A percentile compares a stretch with the other conserved stretches of the same genome.
Conservation (phyloP, 23 red algal genomes). For the Gracilaria gracilis region DNA sequence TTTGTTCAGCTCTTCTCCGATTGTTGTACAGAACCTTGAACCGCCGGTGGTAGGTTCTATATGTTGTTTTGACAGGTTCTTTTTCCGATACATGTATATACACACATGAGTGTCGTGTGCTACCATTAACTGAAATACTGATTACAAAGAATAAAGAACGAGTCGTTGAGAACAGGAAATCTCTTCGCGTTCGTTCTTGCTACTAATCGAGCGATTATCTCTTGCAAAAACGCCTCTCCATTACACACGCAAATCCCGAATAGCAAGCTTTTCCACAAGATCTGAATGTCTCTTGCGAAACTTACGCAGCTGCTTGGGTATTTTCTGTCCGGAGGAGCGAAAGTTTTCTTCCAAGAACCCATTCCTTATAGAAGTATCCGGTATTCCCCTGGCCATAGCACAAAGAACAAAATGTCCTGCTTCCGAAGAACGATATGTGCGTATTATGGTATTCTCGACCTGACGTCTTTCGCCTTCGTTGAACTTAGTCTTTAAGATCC, state of each 20-base stretch:
- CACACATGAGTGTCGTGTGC: background rate
- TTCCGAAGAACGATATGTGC: constrained; percentile 27
- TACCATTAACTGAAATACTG: background rate
- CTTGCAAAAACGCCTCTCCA: background rate
- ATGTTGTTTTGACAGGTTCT: background rate
- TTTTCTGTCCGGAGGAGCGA: constrained; percentile 14
- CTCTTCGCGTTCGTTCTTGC: background rate
- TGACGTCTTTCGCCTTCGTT: constrained; percentile 26
- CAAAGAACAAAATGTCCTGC: constrained; percentile 59
- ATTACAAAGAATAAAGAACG: background rate
- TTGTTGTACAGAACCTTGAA: background rate
- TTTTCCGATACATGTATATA: background rate
- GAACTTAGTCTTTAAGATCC: constrained; percentile 36
- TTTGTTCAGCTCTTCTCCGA: background rate
- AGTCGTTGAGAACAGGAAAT: background rate
- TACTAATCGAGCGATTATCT: background rate
- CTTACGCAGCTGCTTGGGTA: constrained; percentile 26
- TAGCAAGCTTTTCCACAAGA: constrained; percentile 48
- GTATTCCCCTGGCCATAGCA: constrained; percentile 56
- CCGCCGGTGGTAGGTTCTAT: no score
- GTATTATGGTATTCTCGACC: constrained; percentile 30
- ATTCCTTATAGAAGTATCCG: constrained; percentile 10
- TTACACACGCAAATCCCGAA: constrained; percentile 30
- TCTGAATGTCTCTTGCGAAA: constrained; percentile 50
- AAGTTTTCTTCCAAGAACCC: constrained; percentile 55